Conservation (phyloP, 805 yeast species). For the Hanseniaspora valbyensis region DNA sequence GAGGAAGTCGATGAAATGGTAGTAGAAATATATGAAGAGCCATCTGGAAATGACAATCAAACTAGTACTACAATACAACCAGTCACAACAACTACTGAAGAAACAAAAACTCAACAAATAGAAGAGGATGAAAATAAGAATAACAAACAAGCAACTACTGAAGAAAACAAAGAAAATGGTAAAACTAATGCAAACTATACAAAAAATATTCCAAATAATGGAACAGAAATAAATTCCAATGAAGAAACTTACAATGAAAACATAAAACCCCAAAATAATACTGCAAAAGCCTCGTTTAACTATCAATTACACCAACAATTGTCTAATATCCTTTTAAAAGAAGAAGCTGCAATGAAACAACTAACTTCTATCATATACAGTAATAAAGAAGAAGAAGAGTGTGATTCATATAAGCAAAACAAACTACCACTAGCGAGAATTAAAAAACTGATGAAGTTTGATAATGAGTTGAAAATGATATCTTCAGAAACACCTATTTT, state of each 20-base stretch:
- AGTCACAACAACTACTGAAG: too few species aligned
- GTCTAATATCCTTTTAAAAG: background rate
- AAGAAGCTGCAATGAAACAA: conserved; percentile 3
- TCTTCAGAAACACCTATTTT: conserved; percentile 96
- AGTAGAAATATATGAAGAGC: background rate
- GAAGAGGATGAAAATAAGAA: too few species aligned
- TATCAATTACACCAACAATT: conserved; percentile 3
- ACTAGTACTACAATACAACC: too few species aligned
- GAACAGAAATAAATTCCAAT: too few species aligned
- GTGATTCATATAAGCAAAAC: conserved; percentile 65
- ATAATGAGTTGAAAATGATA: conserved; percentile 94
- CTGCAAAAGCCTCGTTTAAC: conserved; percentile 1
- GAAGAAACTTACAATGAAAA: background rate
- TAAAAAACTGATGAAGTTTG: conserved; percentile 95
- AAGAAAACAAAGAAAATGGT: background rate
- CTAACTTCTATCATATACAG: background rate
- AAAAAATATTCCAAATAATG: too few species aligned
- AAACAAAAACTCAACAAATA: too few species aligned
- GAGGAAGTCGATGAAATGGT: too few species aligned
- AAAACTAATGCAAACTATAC: background rate
- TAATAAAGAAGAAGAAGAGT: background rate
- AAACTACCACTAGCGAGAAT: conserved; percentile 92
- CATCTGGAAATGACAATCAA: background rate
- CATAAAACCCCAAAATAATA: background rate
- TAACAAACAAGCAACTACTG: too few species aligned